phyloP scores from a whole-genome alignment of 768 basidiomycete species.

The Coprinopsis marcescibilis region DNA sequence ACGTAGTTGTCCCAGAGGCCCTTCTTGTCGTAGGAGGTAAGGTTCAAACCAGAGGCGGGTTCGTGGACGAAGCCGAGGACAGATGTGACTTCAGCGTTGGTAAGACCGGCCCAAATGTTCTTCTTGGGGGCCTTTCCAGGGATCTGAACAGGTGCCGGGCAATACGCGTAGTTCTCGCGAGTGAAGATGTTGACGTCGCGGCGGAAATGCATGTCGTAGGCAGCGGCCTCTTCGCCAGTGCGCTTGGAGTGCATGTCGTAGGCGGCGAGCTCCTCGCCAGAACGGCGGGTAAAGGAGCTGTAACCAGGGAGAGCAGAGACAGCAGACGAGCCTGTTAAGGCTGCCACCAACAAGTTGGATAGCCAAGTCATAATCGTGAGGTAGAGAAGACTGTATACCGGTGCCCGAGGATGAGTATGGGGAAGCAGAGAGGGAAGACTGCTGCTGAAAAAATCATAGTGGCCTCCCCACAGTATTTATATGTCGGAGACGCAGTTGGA shows the following conservation, averaged over 20 bases:
- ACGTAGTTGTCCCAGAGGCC: conserved; percentile 5
- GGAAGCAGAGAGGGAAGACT: no score
- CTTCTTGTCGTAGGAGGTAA: conserved; percentile 3
- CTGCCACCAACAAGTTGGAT: background rate
- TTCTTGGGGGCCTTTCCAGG: conserved; percentile 2
- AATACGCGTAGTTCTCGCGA: background rate
- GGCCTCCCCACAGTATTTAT: no score
- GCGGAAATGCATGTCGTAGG: background rate
- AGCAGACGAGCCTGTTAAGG: background rate
- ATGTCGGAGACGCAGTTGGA: no score
- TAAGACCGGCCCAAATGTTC: conserved; percentile 4
- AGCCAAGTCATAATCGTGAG: background rate
- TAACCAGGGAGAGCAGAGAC: background rate
- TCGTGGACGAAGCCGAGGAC: conserved; percentile 2
- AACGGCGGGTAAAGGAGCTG: background rate
- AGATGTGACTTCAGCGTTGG: background rate
- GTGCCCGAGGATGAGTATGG: no score
- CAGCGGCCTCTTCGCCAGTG: background rate
- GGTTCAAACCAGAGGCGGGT: conserved; percentile 1
- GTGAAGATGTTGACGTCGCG: background rate
- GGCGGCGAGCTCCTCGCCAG: background rate
- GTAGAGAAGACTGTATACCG: no score
- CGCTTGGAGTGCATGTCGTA: background rate
- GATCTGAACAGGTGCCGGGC: background rate
- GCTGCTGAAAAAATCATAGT: no score